phyloP scores from a whole-genome alignment of 2,329 filamentous ascomycete species.

The Stromatinia cepivora region DNA sequence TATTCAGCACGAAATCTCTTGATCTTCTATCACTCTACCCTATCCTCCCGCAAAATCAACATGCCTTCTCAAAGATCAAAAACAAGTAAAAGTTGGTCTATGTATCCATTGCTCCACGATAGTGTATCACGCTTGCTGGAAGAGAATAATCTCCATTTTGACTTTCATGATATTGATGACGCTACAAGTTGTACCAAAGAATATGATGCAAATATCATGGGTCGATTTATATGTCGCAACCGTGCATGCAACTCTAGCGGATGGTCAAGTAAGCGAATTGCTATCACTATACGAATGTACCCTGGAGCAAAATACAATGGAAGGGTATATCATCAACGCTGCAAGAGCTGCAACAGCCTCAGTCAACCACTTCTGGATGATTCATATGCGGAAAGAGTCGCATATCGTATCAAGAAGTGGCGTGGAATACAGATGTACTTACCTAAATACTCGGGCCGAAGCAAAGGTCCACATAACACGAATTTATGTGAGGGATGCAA shows the following conservation, averaged over 20 bases:
- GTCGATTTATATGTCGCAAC: not conserved
- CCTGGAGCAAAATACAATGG: not conserved
- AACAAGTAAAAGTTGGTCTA: too few species aligned
- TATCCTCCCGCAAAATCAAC: too few species aligned
- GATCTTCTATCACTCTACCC: too few species aligned
- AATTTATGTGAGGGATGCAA: not conserved
- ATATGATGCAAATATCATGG: not conserved
- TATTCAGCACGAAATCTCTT: too few species aligned
- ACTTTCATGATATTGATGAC: not conserved
- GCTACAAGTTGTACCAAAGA: not conserved
- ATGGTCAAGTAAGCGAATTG: constrained; percentile 1
- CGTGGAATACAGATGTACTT: not conserved
- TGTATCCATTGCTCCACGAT: too few species aligned
- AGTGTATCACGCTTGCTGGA: too few species aligned
- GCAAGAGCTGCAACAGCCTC: not conserved
- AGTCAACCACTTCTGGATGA: not conserved
- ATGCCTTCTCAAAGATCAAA: too few species aligned
- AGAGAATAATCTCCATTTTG: not conserved
- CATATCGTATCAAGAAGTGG: constrained; percentile 1
- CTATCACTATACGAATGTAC: not conserved
- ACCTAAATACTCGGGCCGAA: not conserved
- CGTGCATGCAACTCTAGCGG: not conserved
- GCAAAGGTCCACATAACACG: not conserved
- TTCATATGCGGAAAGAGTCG: not conserved
- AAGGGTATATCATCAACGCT: not conserved